A percentile compares a stretch with the other conserved stretches of the same genome.
phyloP scores from a whole-genome alignment of 2,329 filamentous ascomycete genomes.

The Verticillium zaregamsianum region DNA sequence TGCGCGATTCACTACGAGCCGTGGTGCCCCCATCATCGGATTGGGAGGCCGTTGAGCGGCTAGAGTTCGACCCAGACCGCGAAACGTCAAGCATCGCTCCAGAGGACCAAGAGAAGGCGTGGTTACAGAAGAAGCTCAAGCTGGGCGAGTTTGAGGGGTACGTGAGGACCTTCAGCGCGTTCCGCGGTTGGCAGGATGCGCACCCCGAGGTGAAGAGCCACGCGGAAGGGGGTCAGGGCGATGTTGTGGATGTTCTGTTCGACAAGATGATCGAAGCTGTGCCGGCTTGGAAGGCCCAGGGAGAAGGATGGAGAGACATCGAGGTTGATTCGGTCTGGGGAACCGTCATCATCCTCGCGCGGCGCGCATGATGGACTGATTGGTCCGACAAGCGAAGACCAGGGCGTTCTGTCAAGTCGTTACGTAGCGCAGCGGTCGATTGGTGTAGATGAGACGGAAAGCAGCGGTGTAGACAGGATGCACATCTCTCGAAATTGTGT shows the following conservation, averaged over 20 bases:
- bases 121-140: constrained; percentile 50
- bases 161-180: constrained; percentile 56
- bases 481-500: background rate
- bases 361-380: constrained; percentile 14
- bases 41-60: constrained; percentile 48
- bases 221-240: constrained; percentile 52
- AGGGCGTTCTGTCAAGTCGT: background rate
- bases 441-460: background rate
- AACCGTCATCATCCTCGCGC: constrained; percentile 54
- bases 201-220: constrained; percentile 45
- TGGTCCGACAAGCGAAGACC: constrained; percentile 22
- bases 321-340: constrained; percentile 59
- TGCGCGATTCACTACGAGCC: constrained; percentile 46
- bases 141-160: constrained; percentile 59
- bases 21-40: constrained; percentile 46
- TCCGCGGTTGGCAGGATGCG: constrained; percentile 52
- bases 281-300: constrained; percentile 44
- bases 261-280: constrained; percentile 52
- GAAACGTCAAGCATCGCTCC: constrained; percentile 26
- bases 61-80: constrained; percentile 54
- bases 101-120: constrained; percentile 25
- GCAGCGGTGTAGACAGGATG: background rate
- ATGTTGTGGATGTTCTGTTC: constrained; percentile 60
- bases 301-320: constrained; percentile 46
- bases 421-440: background rate